phyloP scores from a whole-genome alignment of 345 rosid genomes.

The Populus nigra region DNA sequence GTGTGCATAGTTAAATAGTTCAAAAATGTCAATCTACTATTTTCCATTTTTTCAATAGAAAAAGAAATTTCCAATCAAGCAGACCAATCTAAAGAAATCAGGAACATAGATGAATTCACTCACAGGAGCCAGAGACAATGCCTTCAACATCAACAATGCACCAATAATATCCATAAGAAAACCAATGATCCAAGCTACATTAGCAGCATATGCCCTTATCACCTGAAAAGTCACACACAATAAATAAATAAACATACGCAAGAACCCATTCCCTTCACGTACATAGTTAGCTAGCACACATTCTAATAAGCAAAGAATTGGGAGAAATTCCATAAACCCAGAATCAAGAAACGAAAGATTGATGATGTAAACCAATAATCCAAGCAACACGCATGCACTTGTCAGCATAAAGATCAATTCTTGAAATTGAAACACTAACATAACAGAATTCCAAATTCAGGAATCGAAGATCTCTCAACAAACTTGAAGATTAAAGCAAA shows the following conservation, averaged over 20 bases:
- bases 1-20: neutral
- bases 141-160: conserved; percentile 87
- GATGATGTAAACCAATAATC: neutral
- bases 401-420: neutral
- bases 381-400: neutral
- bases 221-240: conserved; percentile 42
- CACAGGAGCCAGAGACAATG: conserved; percentile 89
- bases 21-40: neutral
- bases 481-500: neutral
- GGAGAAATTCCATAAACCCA: conserved; percentile 1
- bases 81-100: neutral
- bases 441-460: neutral
- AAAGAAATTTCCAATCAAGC: neutral
- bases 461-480: neutral
- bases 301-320: neutral
- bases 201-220: conserved; percentile 71
- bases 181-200: conserved; percentile 76
- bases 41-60: neutral
- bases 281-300: neutral
- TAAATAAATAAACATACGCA: neutral
- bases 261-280: neutral
- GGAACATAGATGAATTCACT: conserved; percentile 23
- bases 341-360: neutral
- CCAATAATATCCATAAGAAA: conserved; percentile 91
- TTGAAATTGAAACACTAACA: neutral